Conservation (phyloP, 805 yeast species). For the Henningerozyma blattae region DNA sequence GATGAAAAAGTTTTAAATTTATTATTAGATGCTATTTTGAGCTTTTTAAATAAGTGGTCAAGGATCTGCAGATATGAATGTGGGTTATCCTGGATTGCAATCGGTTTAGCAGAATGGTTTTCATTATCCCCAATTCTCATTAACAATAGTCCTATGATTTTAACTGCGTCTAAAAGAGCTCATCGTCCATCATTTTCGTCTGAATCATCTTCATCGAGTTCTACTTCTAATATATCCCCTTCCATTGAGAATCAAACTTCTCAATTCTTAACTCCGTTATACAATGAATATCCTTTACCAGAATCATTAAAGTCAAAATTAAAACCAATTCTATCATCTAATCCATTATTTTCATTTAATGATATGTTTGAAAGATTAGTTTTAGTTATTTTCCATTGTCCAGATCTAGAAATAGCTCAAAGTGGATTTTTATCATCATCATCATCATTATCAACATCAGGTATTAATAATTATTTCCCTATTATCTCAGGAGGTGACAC, state of each 20-base stretch:
- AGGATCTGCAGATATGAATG: constrained; percentile 62
- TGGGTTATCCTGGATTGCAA: constrained; percentile 79
- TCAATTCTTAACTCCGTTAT: constrained; percentile 9
- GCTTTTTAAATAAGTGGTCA: constrained; percentile 72
- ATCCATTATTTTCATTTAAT: constrained; percentile 37
- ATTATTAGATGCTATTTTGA: constrained; percentile 47
- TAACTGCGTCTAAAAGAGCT: constrained; percentile 16
- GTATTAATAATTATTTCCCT: constrained; percentile 18
- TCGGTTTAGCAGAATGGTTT: constrained; percentile 81
- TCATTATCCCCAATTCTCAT: constrained; percentile 30
- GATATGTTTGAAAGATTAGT: constrained; percentile 67
- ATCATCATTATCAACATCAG: constrained; percentile 2
- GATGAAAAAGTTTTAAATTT: constrained; percentile 34
- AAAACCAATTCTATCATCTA: constrained; percentile 3
- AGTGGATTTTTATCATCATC: constrained; percentile 4
- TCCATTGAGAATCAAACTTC: background rate
- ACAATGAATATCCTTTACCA: constrained; percentile 22
- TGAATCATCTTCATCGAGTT: background rate
- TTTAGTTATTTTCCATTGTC: constrained; percentile 64
- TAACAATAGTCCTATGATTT: constrained; percentile 17
- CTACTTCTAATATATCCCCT: background rate
- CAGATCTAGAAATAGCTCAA: constrained; percentile 31
- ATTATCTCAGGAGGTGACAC: constrained; percentile 25
- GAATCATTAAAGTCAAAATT: constrained; percentile 9
- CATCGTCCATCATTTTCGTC: constrained; percentile 1